Evolutionary conservation across 1,284 basidiomycete species (phyloP), one percentile per base, ranked within the genome.

Genomic region (Tausonia pullulans): DNA sequence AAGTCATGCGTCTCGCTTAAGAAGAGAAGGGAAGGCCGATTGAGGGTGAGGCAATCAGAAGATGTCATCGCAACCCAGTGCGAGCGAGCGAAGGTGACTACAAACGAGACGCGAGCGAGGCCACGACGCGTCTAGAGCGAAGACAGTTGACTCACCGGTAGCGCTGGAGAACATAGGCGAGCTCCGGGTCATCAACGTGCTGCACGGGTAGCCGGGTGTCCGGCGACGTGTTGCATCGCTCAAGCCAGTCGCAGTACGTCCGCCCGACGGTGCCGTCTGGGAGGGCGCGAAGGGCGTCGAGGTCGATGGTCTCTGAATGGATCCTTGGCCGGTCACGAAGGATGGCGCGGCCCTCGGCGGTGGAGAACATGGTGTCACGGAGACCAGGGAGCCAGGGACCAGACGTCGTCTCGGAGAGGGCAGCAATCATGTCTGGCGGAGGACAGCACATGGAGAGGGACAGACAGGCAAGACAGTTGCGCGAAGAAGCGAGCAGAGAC

Each of bases 141-240:
- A 5, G 3, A 13, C 0, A 4, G 16, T 11, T 8, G 44, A 59
- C 64, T 49, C 44, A 65, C 64, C 96, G 87, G 75, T 98, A 98
- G 54, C 96, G 87, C 71, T 96, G 91, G 87, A 99, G 93, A 64
- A 98, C 90, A 75, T 97, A 96, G 43, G 93, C 93, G 10, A 95
- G 82, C 71, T 93, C 90, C 1, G 91, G 89, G 70, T 95, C 91
- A 72, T 90, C 83, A 70, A 98, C 88, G 74, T 97, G 98, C 69
- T 87, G 88, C 4, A 96, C 94, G 6, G 89, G 87, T 71, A 88
- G 89, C 66, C 95, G 80, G 52, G 94, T 94, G 76, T 99, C 96
- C 5, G 96, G 96, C 2, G 90, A 93, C n/a, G 98, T 87, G 4
- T 86, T 84, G 74, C 90, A 91, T 53, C 86, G 81, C 68, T 90